A percentile compares a stretch with the other conserved stretches of the same genome.
phyloP scores from a whole-genome alignment of 129 eudicot species.

The carrot (Daucus carota) region DNA sequence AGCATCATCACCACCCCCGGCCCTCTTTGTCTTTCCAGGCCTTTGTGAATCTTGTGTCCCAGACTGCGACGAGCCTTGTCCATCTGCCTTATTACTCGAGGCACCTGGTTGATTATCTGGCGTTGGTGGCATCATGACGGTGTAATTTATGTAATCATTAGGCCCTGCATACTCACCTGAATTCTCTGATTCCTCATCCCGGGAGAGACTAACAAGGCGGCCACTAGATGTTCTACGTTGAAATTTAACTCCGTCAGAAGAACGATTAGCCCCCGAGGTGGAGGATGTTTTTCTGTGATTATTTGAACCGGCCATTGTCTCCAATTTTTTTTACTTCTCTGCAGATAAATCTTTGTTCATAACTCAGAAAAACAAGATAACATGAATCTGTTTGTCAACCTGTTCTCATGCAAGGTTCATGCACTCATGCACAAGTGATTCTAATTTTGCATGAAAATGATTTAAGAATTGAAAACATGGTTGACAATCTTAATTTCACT shows the following conservation, averaged over 20 bases:
- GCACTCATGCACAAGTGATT: background rate
- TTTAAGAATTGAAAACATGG: background rate
- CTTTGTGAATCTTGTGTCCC: constrained; percentile 17
- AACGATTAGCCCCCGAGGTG: constrained; percentile 12
- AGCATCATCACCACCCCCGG: constrained; percentile 12
- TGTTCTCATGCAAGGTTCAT: background rate
- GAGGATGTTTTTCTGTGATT: constrained; percentile 18
- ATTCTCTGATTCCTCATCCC: constrained; percentile 30
- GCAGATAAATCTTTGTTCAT: background rate
- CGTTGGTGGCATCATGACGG: constrained; percentile 54
- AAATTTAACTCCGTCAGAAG: constrained; percentile 31
- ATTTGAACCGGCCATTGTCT: constrained; percentile 31
- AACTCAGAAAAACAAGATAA: background rate
- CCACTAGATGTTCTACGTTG: constrained; percentile 48
- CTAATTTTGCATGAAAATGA: background rate
- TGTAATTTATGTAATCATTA: constrained; percentile 38
- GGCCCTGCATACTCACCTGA: constrained; percentile 29
- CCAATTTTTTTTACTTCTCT: background rate
- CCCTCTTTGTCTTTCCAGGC: constrained; percentile 1
- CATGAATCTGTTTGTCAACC: background rate
- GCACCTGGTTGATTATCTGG: constrained; percentile 44
- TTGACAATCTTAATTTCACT: background rate
- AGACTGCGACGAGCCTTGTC: constrained; percentile 25
- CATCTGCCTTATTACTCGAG: constrained; percentile 37
- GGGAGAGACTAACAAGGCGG: constrained; percentile 34